Base-by-base conservation (phyloP, 306 rosid species). In the Cucumis melo region DNA sequence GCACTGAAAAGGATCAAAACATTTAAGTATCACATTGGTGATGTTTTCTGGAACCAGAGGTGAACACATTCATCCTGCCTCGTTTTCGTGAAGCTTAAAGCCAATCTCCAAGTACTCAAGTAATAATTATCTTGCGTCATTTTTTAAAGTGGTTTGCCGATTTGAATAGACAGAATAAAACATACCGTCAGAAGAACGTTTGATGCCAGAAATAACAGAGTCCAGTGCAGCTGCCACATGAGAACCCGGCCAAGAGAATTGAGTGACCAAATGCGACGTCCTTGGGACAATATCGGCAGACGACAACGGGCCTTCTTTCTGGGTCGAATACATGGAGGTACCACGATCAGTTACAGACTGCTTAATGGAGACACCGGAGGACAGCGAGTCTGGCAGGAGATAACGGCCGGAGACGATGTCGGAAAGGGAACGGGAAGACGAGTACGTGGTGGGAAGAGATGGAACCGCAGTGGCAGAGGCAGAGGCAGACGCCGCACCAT, bases 161-260 rank as follows among this genome's bases (percentile, higher is more conserved):
- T 34, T 8, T 66, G 20, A 70, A 34, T 34, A 23, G 20, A 32
- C 7, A 41, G 14, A 19, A 36, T 15, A 34, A 65, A 11, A 13
- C 82, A 66, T 75, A 93, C 98, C 93, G 74, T 91, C 96, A 24
- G 91, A 78, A 51, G 96, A 61, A 84, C 97, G 98, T 80, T 93
- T 91, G 20, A 86, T 19, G 73, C 83, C 88, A 51, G 85, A 58
- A 60, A 71, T 76, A 65, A 57, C 41, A 29, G 82, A 76, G 71
- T 90, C 96, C 27, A 78, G 72, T 61, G 83, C 78, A 17, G 88
- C 82, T 6, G 78, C 81, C 19, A 51, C 80, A 55, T 78, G 80
- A 42, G 88, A 75, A 42, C 77, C 70, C 20, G 85, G 65, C 98
- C 97, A 91, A 7, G 92, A 81, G 75, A 84, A 74, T 23, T 82